Conservation (phyloP, 352 stramenopile species). For the Globisporangium camurandrum region DNA sequence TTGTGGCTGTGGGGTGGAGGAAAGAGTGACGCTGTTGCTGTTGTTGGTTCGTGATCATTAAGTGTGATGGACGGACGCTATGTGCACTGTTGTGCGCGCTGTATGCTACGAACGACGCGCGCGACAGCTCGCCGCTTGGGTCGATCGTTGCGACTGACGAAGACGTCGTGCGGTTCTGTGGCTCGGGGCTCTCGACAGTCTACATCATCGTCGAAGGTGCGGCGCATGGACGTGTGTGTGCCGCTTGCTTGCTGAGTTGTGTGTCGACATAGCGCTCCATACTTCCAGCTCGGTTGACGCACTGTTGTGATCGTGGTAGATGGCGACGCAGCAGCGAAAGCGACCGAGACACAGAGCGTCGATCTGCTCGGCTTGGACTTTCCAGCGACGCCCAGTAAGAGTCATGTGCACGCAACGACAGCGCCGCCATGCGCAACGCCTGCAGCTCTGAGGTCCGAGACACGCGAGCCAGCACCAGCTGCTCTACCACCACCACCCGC, state of each 20-base stretch:
- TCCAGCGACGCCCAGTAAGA: too few species aligned
- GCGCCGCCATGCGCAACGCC: too few species aligned
- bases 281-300: too few species aligned
- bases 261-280: background rate
- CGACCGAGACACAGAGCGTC: conserved; percentile 9
- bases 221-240: background rate
- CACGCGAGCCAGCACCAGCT: background rate
- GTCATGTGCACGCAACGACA: too few species aligned
- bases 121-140: conserved; percentile 6
- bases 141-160: conserved; percentile 10
- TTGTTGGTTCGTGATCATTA: too few species aligned
- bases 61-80: too few species aligned
- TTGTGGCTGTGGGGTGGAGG: background rate
- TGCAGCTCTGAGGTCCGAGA: too few species aligned
- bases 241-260: background rate
- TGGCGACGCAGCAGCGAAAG: too few species aligned
- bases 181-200: conserved; percentile 5
- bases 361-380: conserved; percentile 25
- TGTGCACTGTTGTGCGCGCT: background rate
- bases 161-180: conserved; percentile 17
- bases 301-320: too few species aligned
- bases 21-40: too few species aligned
- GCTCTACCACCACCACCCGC: background rate
- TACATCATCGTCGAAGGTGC: conserved; percentile 14
- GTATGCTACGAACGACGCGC: background rate